These are phyloP conservation scores for Sanghuangporus baumii DNA, from an alignment of 1,284 basidiomycete genomes.

Conservation along the genomic window DNA sequence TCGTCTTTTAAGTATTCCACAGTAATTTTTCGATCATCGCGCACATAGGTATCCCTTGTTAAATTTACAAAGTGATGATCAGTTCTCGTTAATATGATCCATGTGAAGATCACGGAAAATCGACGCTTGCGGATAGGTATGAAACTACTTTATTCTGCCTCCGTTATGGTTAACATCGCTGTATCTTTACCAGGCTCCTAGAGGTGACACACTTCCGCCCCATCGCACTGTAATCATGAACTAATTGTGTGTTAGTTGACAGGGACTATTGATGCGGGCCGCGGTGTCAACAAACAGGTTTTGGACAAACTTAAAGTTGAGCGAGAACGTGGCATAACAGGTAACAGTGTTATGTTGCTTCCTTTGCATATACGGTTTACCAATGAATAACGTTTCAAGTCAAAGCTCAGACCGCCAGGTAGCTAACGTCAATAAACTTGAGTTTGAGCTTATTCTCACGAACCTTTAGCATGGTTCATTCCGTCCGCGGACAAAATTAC, in stretches of 20 bases:
- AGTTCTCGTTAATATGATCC: background rate
- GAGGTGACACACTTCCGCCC: slow-evolving; percentile 42
- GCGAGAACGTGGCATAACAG: slow-evolving; percentile 90
- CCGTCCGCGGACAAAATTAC: slow-evolving; percentile 48
- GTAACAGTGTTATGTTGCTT: slow-evolving; percentile 32
- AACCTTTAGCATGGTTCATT: slow-evolving; percentile 67
- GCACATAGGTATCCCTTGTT: slow-evolving; percentile 63
- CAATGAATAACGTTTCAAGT: slow-evolving; percentile 35
- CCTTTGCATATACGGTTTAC: background rate
- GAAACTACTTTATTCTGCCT: slow-evolving; percentile 20
- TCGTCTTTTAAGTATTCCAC: background rate
- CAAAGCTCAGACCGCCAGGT: slow-evolving; percentile 91
- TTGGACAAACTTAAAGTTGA: slow-evolving; percentile 96
- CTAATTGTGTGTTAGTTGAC: slow-evolving; percentile 57
- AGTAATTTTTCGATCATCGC: slow-evolving; percentile 95
- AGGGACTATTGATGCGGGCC: slow-evolving; percentile 71
- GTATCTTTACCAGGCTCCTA: slow-evolving; percentile 42
- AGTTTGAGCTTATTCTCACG: slow-evolving; percentile 14
- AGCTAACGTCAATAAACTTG: slow-evolving; percentile 3
- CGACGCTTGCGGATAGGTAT: slow-evolving; percentile 82
- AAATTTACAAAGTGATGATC: background rate
- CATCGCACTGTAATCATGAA: background rate
- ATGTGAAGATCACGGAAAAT: slow-evolving; percentile 80
- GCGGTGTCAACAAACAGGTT: slow-evolving; percentile 80
- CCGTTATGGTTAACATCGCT: background rate